These are phyloP conservation scores for Priceomyces fermenticarens DNA, from an alignment of 805 yeast genomes.

Conservation along the genomic window DNA sequence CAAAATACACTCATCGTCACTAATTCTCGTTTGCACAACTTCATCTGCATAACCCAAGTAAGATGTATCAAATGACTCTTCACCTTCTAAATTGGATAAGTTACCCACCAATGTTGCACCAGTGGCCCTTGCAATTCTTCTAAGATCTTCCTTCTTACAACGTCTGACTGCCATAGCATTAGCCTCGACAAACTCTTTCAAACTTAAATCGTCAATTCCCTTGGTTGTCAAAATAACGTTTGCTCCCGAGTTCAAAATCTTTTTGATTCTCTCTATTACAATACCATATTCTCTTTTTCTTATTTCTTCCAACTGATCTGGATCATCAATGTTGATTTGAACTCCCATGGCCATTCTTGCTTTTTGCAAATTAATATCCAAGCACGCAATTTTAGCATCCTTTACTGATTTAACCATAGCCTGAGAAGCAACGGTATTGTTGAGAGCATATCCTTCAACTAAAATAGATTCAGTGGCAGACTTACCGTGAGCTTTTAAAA, in stretches of 20 bases:
- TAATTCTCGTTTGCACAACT: constrained; percentile 84
- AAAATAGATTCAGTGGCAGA: constrained; percentile 82
- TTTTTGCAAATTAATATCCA: constrained; percentile 91
- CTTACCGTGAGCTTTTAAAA: constrained; percentile 95
- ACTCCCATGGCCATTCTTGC: constrained; percentile 99
- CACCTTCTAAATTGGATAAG: constrained; percentile 93
- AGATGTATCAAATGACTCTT: constrained; percentile 82
- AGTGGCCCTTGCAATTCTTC: constrained; percentile 96
- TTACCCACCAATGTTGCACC: constrained; percentile 89
- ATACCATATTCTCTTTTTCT: constrained; percentile 87
- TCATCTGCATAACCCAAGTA: constrained; percentile 87
- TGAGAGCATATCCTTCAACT: constrained; percentile 91
- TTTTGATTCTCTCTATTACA: constrained; percentile 75
- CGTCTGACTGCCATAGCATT: constrained; percentile 96
- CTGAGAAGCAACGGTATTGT: constrained; percentile 96
- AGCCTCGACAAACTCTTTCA: constrained; percentile 87
- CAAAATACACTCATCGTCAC: constrained; percentile 96
- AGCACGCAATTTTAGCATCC: constrained; percentile 78
- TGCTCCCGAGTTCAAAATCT: constrained; percentile 84
- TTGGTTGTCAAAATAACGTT: constrained; percentile 90
- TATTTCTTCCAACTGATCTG: constrained; percentile 92
- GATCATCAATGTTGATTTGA: constrained; percentile 93
- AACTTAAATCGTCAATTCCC: constrained; percentile 90
- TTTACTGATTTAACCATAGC: constrained; percentile 80
- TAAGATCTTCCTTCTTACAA: constrained; percentile 92